Evolutionary conservation across 345 rosid species (phyloP), one percentile per base, ranked within the genome.

Genomic region (Xanthoceras sorbifolium): DNA sequence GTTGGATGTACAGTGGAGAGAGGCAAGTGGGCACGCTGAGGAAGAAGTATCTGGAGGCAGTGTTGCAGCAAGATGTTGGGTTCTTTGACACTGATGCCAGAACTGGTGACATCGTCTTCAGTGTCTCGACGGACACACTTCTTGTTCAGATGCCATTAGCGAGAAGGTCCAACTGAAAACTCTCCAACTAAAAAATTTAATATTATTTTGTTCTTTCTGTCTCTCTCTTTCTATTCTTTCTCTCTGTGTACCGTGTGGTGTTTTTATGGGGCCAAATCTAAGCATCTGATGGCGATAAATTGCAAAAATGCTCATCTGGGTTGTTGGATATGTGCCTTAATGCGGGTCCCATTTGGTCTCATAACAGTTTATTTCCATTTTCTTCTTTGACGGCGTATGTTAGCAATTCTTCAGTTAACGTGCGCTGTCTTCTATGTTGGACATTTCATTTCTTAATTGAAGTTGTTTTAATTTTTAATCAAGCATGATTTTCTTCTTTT

Each of bases 1-100:
- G 99, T 79, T 96, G 99, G 99, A 93, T 96, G 98, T 96, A 93
- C 86, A 84, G 89, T 68, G 99, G 99, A 77, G 99, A 96, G 79
- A 90, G 99, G 80, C 99, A 96, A 82, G 97, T 92, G 32, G 88
- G 95, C 72, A 87, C 97, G 18, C 79, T 96, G 85, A 89, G 99
- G 78, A 93, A 92, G 90, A 93, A 93, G 83, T 96, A 96, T 82
- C 82, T 96, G 64, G 97, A 96, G 82, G 94, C 99, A 34, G 99
- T 93, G 62, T 77, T 96, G 82, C 93, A 90, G 78, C 99, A 96
- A 86, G 99, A 96, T 77, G 99, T 96, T 73, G 99, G 98, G 0
- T 96, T 93, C 86, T 96, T 92, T 78, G 99, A 96, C 77, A 96
- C 99, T 4, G 99, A 96, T 86, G 99, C 99, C 26, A 88, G 98